Percentiles rank a stretch among this genome's conserved stretches.
Evolutionary conservation across 495 filamentous ascomycete genomes (phyloP).

Genomic region (Lasiosphaeria miniovina): DNA sequence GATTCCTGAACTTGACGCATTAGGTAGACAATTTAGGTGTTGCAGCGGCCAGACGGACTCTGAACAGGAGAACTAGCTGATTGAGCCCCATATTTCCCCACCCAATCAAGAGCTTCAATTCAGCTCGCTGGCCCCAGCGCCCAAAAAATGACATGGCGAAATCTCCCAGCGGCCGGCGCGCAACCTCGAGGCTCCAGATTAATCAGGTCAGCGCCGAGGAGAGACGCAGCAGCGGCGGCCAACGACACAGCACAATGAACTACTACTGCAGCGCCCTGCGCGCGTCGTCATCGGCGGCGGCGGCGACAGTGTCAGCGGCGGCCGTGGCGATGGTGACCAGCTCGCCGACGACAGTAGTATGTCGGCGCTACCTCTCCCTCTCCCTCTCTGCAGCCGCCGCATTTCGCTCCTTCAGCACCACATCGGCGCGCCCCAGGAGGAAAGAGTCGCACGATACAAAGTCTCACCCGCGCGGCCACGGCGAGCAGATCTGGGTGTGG

Average conservation of each 20-base stretch:
- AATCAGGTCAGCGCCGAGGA: background rate
- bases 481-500: conserved; percentile 74
- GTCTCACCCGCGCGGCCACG: conserved; percentile 47
- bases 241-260: background rate
- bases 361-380: background rate
- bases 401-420: background rate
- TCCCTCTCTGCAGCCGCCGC: background rate
- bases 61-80: background rate
- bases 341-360: conserved; percentile 3
- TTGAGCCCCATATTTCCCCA: background rate
- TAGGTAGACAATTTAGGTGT: too few relatives aligned
- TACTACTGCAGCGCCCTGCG: background rate
- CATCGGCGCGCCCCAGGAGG: background rate
- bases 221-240: background rate
- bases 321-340: background rate
- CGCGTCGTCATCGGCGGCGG: conserved; percentile 6
- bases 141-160: background rate
- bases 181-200: background rate
- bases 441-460: conserved; percentile 4
- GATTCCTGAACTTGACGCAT: too few relatives aligned
- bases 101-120: background rate
- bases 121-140: background rate
- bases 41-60: too few relatives aligned
- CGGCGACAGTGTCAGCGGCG: background rate
- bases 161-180: background rate